Percentiles rank a stretch among this genome's conserved stretches.
These are phyloP conservation scores for Cucumis hystrix DNA, from an alignment of 306 rosid species.

Conservation along the genomic window DNA sequence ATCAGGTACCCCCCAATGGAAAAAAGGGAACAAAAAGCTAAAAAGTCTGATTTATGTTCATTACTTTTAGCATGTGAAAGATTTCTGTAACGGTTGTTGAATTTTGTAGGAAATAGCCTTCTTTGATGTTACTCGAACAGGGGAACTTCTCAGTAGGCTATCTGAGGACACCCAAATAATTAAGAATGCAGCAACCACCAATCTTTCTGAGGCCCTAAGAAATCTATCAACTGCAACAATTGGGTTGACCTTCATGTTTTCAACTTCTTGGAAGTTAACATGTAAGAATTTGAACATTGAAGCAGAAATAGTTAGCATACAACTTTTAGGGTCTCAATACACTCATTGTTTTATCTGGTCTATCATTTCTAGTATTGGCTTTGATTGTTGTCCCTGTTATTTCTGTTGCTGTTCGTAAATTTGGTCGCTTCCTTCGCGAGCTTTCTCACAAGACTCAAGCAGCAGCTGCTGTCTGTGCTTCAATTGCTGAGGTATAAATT, in stretches of 20 bases:
- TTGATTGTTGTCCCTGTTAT: conserved; percentile 61
- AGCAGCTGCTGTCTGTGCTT: conserved; percentile 73
- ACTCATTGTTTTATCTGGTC: neutral
- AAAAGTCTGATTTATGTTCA: neutral
- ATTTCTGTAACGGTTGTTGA: neutral
- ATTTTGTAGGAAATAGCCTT: conserved; percentile 72
- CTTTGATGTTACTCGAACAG: conserved; percentile 68
- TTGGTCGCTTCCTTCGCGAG: conserved; percentile 73
- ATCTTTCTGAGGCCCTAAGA: conserved; percentile 72
- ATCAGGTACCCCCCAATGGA: conserved; percentile 29
- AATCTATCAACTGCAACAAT: conserved; percentile 52
- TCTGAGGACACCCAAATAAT: conserved; percentile 83
- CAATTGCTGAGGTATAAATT: conserved; percentile 57
- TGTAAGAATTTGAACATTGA: conserved; percentile 31
- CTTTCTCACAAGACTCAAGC: conserved; percentile 78
- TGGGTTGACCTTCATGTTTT: conserved; percentile 64
- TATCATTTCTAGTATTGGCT: conserved; percentile 41
- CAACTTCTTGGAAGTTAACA: conserved; percentile 70
- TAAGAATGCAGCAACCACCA: conserved; percentile 80
- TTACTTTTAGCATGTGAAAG: neutral
- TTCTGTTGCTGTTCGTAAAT: conserved; percentile 62
- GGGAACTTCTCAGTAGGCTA: conserved; percentile 76
- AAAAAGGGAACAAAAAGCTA: neutral
- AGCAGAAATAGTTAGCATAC: neutral
- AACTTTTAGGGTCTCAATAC: neutral